Base-by-base conservation (phyloP, 495 filamentous ascomycete genomes). In the Aspergillus biplanus region DNA sequence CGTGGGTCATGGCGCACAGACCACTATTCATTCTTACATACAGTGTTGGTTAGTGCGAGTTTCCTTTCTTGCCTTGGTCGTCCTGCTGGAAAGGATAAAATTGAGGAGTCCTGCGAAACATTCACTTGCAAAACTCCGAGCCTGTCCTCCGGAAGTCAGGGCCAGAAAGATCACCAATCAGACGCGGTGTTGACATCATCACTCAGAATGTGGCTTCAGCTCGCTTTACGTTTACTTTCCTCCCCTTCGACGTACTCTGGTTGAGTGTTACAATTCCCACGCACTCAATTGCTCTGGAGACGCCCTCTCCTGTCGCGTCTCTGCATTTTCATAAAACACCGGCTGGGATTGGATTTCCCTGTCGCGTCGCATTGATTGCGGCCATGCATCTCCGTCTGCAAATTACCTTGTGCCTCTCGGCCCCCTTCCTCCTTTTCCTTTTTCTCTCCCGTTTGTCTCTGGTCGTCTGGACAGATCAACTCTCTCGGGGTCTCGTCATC, bases 401-500 rank as follows among this genome's bases (percentile, higher is more conserved):
- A 27, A 50, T 31, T 50, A 50, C 16, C 21, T n/a, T 27, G 9
- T 18, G 8, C 7, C 16, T 16, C 47, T 15, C 15, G 15, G 39
- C 39, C 39, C 39, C 47, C n/a, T 6, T 50, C 47, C 16, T 50
- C 7, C 13, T 50, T 31, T 6, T 50, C 21, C 16, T 21, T 16
- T 16, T 16, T 49, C 46, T 21, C 46, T 12, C 3, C 3, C 46
- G 7, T 18, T 49, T 49, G 7, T 9, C 16, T 31, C 6, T 16
- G 37, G 32, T 63, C 16, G 33, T 18, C 58, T 52, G 27, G 59
- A 62, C 59, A 56, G 50, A 62, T 62, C 59, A 56, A 50, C 44
- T 31, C 27, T 13, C 52, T 54, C 27, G 12, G 34, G 4, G 15
- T 33, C 15, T 5, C 34, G 27, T 33, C 32, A 13, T 33, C 7